Conservation (phyloP, 495 filamentous ascomycete species). For the Penicillium macrosclerotiorum region DNA sequence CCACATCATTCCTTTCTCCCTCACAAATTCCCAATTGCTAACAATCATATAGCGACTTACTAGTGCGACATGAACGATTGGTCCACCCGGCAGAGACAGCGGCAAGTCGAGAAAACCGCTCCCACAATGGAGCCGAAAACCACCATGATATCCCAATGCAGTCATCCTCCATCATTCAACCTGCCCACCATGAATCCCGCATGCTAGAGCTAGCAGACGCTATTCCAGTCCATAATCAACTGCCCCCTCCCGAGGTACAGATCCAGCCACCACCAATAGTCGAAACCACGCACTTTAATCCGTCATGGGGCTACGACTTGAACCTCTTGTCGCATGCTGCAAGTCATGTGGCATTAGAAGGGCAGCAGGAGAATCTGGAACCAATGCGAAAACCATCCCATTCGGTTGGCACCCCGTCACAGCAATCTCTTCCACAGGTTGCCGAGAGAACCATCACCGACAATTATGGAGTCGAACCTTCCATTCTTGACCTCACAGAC, state of each 20-base stretch:
- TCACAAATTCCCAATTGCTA: slow-evolving; percentile 22
- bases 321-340: slow-evolving; percentile 51
- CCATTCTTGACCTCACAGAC: slow-evolving; percentile 45
- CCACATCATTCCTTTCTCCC: not conserved
- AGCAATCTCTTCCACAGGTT: slow-evolving; percentile 30
- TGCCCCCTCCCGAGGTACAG: slow-evolving; percentile 38
- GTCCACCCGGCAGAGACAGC: slow-evolving; percentile 63
- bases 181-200: slow-evolving; percentile 44
- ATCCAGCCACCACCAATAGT: slow-evolving; percentile 42
- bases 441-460: slow-evolving; percentile 44
- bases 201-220: slow-evolving; percentile 50
- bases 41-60: slow-evolving; percentile 55
- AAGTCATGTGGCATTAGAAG: slow-evolving; percentile 49
- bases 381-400: slow-evolving; percentile 42
- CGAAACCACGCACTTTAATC: slow-evolving; percentile 47
- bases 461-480: slow-evolving; percentile 48
- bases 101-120: slow-evolving; percentile 43
- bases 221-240: slow-evolving; percentile 41
- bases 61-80: slow-evolving; percentile 71
- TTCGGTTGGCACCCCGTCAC: slow-evolving; percentile 27
- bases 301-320: slow-evolving; percentile 51
- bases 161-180: slow-evolving; percentile 38
- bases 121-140: slow-evolving; percentile 23
- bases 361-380: slow-evolving; percentile 45
- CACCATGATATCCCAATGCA: slow-evolving; percentile 39